Percentiles rank a stretch among this genome's conserved stretches.
Evolutionary conservation across 139 green algal genomes (phyloP).

Genomic region (Haematococcus sp.): DNA sequence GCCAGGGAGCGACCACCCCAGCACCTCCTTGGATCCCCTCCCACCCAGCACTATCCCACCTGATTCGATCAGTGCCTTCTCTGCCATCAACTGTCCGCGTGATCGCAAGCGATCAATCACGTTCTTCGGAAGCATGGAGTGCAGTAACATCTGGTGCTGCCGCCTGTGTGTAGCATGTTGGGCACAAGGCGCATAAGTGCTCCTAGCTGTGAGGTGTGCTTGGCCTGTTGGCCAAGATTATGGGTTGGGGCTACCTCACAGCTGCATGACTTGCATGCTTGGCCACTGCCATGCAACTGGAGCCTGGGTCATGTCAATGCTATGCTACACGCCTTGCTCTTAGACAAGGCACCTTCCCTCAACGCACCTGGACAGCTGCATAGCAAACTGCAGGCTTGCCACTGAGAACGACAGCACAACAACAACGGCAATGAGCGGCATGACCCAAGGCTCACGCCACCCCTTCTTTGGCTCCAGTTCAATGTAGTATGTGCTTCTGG

Average conservation of each 20-base stretch:
- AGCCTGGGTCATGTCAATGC: too few relatives aligned
- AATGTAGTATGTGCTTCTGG: too few relatives aligned
- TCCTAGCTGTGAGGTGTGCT: too few relatives aligned
- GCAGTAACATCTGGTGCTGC: not conserved
- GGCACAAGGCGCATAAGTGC: not conserved
- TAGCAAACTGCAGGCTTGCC: not conserved
- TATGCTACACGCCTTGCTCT: not conserved
- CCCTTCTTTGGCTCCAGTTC: not conserved
- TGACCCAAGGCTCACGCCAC: not conserved
- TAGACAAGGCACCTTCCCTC: not conserved
- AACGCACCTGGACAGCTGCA: slow-evolving; percentile 5
- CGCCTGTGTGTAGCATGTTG: not conserved
- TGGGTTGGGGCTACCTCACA: too few relatives aligned
- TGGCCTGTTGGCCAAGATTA: too few relatives aligned
- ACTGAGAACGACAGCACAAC: not conserved
- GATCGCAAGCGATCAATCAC: not conserved
- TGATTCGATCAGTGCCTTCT: not conserved
- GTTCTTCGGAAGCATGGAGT: not conserved
- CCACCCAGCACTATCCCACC: too few relatives aligned
- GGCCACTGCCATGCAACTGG: too few relatives aligned
- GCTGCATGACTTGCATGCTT: too few relatives aligned
- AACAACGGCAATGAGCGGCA: not conserved
- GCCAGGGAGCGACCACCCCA: too few relatives aligned
- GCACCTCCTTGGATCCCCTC: too few relatives aligned
- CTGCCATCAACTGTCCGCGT: not conserved